Evolutionary conservation across 768 basidiomycete genomes (phyloP), one percentile per base, ranked within the genome.

Genomic region (Strobilomyces confusus): DNA sequence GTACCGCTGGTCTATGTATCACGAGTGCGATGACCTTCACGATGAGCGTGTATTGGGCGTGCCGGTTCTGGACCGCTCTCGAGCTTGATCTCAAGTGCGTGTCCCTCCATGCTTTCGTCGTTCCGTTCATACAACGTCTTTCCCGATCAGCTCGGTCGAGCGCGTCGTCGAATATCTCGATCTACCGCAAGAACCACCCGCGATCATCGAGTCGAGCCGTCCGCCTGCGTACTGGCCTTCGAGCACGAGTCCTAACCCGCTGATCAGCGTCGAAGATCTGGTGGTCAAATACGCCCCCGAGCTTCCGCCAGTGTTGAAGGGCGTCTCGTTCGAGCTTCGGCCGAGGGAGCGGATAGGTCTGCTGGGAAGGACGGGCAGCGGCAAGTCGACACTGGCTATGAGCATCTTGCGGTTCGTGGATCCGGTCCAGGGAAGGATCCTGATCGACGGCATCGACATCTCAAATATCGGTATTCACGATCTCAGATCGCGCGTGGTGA

Each of bases 201-300:
- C 84, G 0, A 63, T 87, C 53, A 86, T 93, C 45, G 86, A 92
- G 58, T 78, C 79, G 0, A 80, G 79, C 51, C 81, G 89, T 8
- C 86, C 85, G 1, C 94, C 94, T 1, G 94, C 93, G 0, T 94
- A 94, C 63, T 97, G 94, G 94, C 94, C 94, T 0, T 92, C 92
- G 0, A 83, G 78, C 53, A 75, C 84, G 17, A 79, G 76, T 45
- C 73, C 79, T 9, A 75, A 83, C 26, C 64, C 76, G 4, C 73
- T 95, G 23, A 62, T 97, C 29, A 69, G 71, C 1, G 88, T 90
- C 0, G 84, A 93, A 59, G 80, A 93, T 56, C 73, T 95, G 25
- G 82, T 81, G 17, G 73, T 95, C 66, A 89, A 84, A 68, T 95
- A 95, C 67, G 82, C 89, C 0, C 86, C 89, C 0, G 91, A 94